These are phyloP conservation scores for Physcomitrellopsis africana DNA, from an alignment of 225 moss, liverwort and hornwort species.

Conservation along the genomic window DNA sequence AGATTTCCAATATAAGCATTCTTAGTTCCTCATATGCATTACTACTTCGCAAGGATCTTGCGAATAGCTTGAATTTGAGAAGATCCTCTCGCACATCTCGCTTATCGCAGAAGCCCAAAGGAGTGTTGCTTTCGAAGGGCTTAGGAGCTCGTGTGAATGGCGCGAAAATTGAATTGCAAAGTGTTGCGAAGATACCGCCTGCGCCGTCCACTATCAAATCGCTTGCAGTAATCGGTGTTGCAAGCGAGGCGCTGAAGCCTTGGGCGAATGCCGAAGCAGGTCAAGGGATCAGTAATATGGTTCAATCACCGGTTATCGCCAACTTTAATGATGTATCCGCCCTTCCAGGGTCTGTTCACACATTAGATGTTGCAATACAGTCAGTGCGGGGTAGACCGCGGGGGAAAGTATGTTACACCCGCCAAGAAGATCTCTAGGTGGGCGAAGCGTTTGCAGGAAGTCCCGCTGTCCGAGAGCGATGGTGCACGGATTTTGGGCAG, in stretches of 20 bases:
- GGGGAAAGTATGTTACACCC: slow-evolving; percentile 58
- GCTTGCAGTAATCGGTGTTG: slow-evolving; percentile 19
- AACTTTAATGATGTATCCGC: slow-evolving; percentile 38
- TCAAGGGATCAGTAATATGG: slow-evolving; percentile 27
- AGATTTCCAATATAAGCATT: slow-evolving; percentile 83
- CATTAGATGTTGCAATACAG: slow-evolving; percentile 49
- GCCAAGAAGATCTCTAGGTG: slow-evolving; percentile 73
- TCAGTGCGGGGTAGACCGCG: slow-evolving; percentile 77
- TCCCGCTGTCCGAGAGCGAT: slow-evolving; percentile 68
- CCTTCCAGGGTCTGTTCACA: slow-evolving; percentile 50
- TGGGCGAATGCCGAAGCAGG: slow-evolving; percentile 26
- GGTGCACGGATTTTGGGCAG: slow-evolving; percentile 87
- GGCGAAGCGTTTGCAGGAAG: slow-evolving; percentile 76
- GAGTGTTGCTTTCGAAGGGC: slow-evolving; percentile 31
- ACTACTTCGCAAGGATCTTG: slow-evolving; percentile 61
- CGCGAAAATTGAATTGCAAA: slow-evolving; percentile 34
- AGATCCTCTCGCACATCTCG: slow-evolving; percentile 46
- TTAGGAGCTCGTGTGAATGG: slow-evolving; percentile 33
- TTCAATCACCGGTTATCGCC: slow-evolving; percentile 34
- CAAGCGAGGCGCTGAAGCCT: slow-evolving; percentile 9
- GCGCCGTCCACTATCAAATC: slow-evolving; percentile 16
- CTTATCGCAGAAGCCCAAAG: slow-evolving; percentile 32
- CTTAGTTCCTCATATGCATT: slow-evolving; percentile 55
- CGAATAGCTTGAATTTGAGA: slow-evolving; percentile 52
- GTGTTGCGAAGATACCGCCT: slow-evolving; percentile 24